Conservation (phyloP, 2,329 filamentous ascomycete species). For the Gaeumannomyces tritici region DNA sequence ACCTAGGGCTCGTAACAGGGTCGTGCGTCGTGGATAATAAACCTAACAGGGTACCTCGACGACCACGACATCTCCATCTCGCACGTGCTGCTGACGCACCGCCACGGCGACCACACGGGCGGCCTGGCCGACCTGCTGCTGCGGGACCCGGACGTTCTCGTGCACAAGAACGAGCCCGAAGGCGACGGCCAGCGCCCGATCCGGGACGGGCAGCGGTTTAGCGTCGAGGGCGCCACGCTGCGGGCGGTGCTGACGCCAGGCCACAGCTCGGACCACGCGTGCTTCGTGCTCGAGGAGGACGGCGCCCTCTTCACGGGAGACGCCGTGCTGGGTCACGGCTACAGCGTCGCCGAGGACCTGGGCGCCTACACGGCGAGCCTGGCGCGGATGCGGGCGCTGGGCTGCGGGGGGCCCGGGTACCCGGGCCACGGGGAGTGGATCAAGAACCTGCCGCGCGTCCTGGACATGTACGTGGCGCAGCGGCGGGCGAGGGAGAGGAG, state of each 20-base stretch:
- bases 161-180: conserved; percentile 24
- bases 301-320: conserved; percentile 82
- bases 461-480: too few relatives aligned
- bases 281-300: conserved; percentile 67
- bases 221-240: conserved; percentile 53
- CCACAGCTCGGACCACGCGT: conserved; percentile 77
- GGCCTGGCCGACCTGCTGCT: conserved; percentile 54
- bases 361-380: conserved; percentile 29
- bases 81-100: conserved; percentile 57
- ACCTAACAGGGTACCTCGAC: conserved; percentile 22
- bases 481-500: too few relatives aligned
- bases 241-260: conserved; percentile 53
- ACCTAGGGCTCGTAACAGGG: too few relatives aligned
- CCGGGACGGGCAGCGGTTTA: conserved; percentile 42
- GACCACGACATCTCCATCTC: conserved; percentile 21
- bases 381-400: conserved; percentile 12
- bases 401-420: conserved; percentile 29
- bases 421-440: conserved; percentile 38
- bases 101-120: conserved; percentile 63
- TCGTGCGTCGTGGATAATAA: conserved; percentile 45
- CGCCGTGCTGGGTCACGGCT: conserved; percentile 81
- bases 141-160: conserved; percentile 24
- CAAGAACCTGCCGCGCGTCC: conserved; percentile 19
- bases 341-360: conserved; percentile 75
- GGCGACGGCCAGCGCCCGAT: conserved; percentile 20